phyloP scores from a whole-genome alignment of 352 stramenopile species.

The Phytophthora crassamura region DNA sequence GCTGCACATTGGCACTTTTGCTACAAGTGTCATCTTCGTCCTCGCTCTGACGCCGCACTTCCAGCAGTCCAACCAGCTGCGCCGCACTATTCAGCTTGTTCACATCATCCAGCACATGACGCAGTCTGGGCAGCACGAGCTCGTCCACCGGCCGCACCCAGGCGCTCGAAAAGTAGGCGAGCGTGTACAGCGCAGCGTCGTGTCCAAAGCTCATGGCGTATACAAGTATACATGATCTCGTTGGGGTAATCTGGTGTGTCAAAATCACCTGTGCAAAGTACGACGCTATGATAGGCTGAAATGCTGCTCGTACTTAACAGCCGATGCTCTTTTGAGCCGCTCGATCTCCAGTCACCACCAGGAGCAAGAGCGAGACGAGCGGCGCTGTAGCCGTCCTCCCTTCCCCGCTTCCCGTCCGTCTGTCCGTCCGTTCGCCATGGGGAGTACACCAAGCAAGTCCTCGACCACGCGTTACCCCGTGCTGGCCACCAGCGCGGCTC shows the following conservation, averaged over 20 bases:
- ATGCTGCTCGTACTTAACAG: neutral
- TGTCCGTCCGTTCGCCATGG: constrained; percentile 45
- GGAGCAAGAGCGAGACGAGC: constrained; percentile 21
- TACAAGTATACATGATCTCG: neutral
- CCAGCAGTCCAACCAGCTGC: constrained; percentile 30
- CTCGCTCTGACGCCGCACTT: constrained; percentile 27
- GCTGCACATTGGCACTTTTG: constrained; percentile 15
- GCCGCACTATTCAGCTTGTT: constrained; percentile 13
- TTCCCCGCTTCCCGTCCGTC: constrained; percentile 10
- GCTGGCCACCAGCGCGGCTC: constrained; percentile 68
- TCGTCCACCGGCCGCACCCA: constrained; percentile 49
- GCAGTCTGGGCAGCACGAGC: constrained; percentile 33
- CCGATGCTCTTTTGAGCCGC: constrained; percentile 23
- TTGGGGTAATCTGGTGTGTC: constrained; percentile 12
- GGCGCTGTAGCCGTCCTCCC: constrained; percentile 21
- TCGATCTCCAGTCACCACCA: constrained; percentile 43
- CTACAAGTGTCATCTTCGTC: neutral
- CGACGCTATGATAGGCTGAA: constrained; percentile 27
- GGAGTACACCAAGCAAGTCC: constrained; percentile 52
- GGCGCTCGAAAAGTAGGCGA: constrained; percentile 53
- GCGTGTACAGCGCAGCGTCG: constrained; percentile 44
- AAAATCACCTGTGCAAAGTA: constrained; percentile 19
- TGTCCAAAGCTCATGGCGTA: constrained; percentile 14
- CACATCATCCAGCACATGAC: constrained; percentile 8
- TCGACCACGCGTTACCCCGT: constrained; percentile 52